Base-by-base conservation (phyloP, 331 rosid genomes). In the Cydonia oblonga region DNA sequence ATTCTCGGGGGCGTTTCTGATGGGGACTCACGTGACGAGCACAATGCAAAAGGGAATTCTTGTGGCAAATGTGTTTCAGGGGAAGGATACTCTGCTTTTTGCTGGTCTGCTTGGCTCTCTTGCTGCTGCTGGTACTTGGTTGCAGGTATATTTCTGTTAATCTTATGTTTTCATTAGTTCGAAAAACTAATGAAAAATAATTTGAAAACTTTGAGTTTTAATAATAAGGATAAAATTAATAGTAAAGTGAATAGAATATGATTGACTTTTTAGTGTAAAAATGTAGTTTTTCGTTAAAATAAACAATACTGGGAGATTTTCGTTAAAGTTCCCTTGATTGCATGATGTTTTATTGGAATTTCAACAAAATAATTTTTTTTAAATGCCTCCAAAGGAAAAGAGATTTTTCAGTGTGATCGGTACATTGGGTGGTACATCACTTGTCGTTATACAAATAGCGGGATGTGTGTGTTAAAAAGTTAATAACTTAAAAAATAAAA, bases 91-190 rank as follows among this genome's bases (percentile, higher is more conserved):
- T 72, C 81, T 93, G 20, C 87, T 86, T 9, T 87, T 93, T 33
- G 88, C 96, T 7, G 98, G 98, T 4, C 73, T 93, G 88, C 89
- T 93, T n/a, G 85, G 96, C 65, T 93, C 98, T 35, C 92, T 93
- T 64, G 98, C 96, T 70, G 96, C 97, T n/a, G 96, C 98, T 72
- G 98, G 98, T 62, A 82, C 98, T 77, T 93, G 98, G 98, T 82
- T 93, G 53, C 97, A 93, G 96, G 98, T 93, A 81, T 8, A 15
- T 1, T 62, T 42, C 26, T 66, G 3, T 35, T 35, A 16, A 57
- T 22, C 49, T 25, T 12, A 35, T 62, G 40, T 44, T 57, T 57
- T 23, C 14, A 10, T 57, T 20, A 29, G 32, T 29, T n/a, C n/a
- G n/a, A n/a, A n/a, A n/a, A n/a, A n/a, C n/a, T n/a, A n/a, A n/a